These are phyloP conservation scores for Fusarium guadeloupense DNA, from an alignment of 2,329 filamentous ascomycete genomes.

Conservation along the genomic window DNA sequence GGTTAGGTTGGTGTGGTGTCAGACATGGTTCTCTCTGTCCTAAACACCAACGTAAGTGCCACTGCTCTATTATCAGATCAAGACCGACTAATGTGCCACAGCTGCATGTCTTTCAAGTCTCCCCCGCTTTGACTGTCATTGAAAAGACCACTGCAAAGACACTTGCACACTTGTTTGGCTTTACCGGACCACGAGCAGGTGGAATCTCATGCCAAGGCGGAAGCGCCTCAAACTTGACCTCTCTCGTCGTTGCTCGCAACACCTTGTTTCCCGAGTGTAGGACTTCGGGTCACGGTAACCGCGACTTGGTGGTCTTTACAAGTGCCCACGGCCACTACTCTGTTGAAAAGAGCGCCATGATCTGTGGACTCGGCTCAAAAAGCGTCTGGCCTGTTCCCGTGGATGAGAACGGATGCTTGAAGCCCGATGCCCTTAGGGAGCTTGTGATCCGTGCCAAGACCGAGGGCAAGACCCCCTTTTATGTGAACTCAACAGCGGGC, in stretches of 20 bases:
- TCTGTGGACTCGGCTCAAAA: constrained; percentile 81
- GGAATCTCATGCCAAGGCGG: constrained; percentile 85
- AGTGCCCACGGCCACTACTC: constrained; percentile 92
- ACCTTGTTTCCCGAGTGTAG: constrained; percentile 84
- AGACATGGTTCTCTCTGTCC: constrained; percentile 81
- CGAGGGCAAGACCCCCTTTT: constrained; percentile 83
- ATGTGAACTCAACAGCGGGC: constrained; percentile 94
- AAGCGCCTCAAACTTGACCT: constrained; percentile 83
- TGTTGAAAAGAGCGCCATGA: constrained; percentile 92
- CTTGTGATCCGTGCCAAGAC: constrained; percentile 68
- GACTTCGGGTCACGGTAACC: constrained; percentile 69
- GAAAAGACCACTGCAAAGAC: constrained; percentile 82
- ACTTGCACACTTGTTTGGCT: constrained; percentile 80
- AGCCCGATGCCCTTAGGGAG: constrained; percentile 69
- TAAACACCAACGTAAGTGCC: constrained; percentile 86
- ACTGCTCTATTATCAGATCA: background rate
- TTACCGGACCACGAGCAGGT: constrained; percentile 73
- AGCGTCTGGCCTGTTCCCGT: constrained; percentile 80
- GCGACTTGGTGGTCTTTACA: constrained; percentile 85
- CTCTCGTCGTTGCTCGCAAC: constrained; percentile 88
- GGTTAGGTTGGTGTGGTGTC: constrained; percentile 80
- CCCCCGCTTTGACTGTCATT: constrained; percentile 84
- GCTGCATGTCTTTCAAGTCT: constrained; percentile 88
- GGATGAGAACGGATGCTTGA: constrained; percentile 77
- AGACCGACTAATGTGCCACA: constrained; percentile 17